These are phyloP conservation scores for Mycena latifolia DNA, from an alignment of 768 basidiomycete genomes.

Conservation along the genomic window DNA sequence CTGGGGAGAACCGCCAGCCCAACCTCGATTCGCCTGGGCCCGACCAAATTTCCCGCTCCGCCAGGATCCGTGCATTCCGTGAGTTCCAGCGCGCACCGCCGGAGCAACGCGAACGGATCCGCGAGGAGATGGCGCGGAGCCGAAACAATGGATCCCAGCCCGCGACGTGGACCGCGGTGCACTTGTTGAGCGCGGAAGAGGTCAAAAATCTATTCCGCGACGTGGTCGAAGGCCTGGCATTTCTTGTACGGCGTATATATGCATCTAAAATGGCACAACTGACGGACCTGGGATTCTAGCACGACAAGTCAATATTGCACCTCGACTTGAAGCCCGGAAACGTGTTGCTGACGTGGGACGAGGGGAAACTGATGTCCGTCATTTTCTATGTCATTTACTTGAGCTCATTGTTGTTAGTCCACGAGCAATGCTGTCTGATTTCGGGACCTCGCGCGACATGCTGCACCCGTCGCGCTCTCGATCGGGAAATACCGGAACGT, in stretches of 20 bases:
- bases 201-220: slow-evolving; percentile 85
- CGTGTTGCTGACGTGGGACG: slow-evolving; percentile 92
- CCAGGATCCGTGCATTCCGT: slow-evolving; percentile 82
- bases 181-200: slow-evolving; percentile 89
- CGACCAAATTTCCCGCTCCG: slow-evolving; percentile 69
- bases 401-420: slow-evolving; percentile 64
- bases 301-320: slow-evolving; percentile 88
- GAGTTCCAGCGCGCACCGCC: slow-evolving; percentile 75
- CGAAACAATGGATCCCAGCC: slow-evolving; percentile 34
- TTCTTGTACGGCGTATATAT: slow-evolving; percentile 68
- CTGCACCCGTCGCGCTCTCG: slow-evolving; percentile 74
- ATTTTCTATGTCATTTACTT: neutral
- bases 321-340: slow-evolving; percentile 96
- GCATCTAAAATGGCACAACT: neutral
- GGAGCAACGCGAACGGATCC: slow-evolving; percentile 71
- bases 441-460: slow-evolving; percentile 95
- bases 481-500: slow-evolving; percentile 97
- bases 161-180: slow-evolving; percentile 83
- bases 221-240: slow-evolving; percentile 87
- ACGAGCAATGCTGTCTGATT: slow-evolving; percentile 94
- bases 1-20: slow-evolving; percentile 37
- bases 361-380: slow-evolving; percentile 82
- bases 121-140: slow-evolving; percentile 60
- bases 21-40: slow-evolving; percentile 31
- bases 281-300: slow-evolving; percentile 55